These are phyloP conservation scores for Umbelopsis isabellina DNA, from an alignment of 192 early-diverging fungal genomes.

Conservation along the genomic window DNA sequence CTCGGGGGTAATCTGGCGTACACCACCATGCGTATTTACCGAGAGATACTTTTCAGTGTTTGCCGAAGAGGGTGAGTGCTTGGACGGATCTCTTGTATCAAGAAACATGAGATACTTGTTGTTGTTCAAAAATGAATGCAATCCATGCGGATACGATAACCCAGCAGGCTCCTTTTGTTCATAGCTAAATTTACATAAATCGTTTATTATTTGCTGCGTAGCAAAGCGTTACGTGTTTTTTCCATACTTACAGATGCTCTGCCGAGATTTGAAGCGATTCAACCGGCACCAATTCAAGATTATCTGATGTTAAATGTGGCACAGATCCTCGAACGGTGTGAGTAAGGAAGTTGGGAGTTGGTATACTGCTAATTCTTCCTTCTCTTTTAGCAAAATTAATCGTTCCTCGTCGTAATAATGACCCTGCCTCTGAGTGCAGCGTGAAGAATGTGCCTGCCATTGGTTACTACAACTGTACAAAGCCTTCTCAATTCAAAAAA, in stretches of 20 bases:
- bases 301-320: slow-evolving; percentile 59
- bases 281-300: slow-evolving; percentile 43
- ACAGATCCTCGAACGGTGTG: slow-evolving; percentile 57
- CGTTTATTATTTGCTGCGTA: neutral
- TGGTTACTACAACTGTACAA: neutral
- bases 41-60: slow-evolving; percentile 58
- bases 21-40: slow-evolving; percentile 51
- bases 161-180: slow-evolving; percentile 47
- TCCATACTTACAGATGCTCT: slow-evolving; percentile 49
- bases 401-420: slow-evolving; percentile 27
- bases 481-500: neutral
- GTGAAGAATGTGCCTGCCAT: slow-evolving; percentile 16
- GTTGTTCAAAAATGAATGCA: slow-evolving; percentile 51
- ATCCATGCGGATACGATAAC: slow-evolving; percentile 38
- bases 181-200: slow-evolving; percentile 22
- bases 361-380: slow-evolving; percentile 19
- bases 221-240: neutral
- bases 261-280: slow-evolving; percentile 49
- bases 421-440: slow-evolving; percentile 13
- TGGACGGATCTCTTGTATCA: slow-evolving; percentile 53
- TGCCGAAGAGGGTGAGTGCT: slow-evolving; percentile 33
- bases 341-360: slow-evolving; percentile 57
- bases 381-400: slow-evolving; percentile 31
- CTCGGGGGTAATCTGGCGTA: slow-evolving; percentile 53
- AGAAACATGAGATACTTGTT: slow-evolving; percentile 46